Base-by-base conservation (phyloP, 2,329 filamentous ascomycete species). In the Colletotrichum tropicicola region DNA sequence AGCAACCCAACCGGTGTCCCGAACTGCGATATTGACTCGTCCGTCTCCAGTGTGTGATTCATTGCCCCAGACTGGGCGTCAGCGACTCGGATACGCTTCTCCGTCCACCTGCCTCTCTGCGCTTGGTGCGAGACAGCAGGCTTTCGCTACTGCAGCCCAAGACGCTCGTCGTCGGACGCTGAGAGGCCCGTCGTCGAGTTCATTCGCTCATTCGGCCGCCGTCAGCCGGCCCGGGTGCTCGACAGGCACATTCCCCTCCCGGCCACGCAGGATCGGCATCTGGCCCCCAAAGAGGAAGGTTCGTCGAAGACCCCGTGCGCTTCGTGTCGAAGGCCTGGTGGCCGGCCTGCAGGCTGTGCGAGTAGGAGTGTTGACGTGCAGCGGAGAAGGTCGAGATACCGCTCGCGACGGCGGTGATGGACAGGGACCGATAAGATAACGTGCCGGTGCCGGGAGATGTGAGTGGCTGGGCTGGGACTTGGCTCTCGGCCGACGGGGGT, bases 351-450 rank as follows among this genome's bases (percentile, higher is more conserved):
- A n/a, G n/a, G n/a, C n/a, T n/a, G 13, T 39, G 27, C 48, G 35
- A 32, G 37, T 45, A 51, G 49, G 49, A 47, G 52, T 49, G 39
- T 63, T 53, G 59, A 64, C 30, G 59, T 58, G 63, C 52, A 58
- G 63, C 59, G 63, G 63, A 61, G 43, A 61, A 28, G 48, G n/a
- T 7, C 23, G 32, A 54, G 41, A 61, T 8, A 55, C n/a, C 17
- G 25, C 37, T 25, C 17, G 25, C 37, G 39, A 47, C 23, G 35
- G 28, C 10, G 58, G 58, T 60, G 49, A 55, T 49, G 58, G 52
- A 62, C 52, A 57, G 63, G 51, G 59, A 37, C 58, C 52, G 52
- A 66, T 64, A 66, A 66, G 63, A 66, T 66, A 66, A 66, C 63
- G 63, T 66, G 63, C 52, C 37, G 59, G 13, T 58, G 41, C 53